Evolutionary conservation across 2,329 filamentous ascomycete genomes (phyloP).

Genomic region (Alternaria dauci): DNA sequence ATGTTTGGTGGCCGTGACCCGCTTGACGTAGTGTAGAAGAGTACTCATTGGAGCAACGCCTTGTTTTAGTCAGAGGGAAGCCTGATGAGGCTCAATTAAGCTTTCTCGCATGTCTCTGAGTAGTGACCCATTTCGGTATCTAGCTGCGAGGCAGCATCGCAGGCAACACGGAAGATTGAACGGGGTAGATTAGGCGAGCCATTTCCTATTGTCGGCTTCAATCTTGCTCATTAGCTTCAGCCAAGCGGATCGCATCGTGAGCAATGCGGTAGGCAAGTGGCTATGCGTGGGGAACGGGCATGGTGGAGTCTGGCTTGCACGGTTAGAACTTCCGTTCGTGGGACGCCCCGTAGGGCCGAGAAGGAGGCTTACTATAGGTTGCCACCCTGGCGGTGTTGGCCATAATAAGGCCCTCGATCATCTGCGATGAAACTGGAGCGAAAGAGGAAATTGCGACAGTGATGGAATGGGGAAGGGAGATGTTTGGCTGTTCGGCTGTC

Average conservation of each 20-base stretch:
- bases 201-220: constrained; percentile 4
- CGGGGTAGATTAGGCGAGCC: constrained; percentile 19
- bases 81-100: constrained; percentile 28
- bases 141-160: constrained; percentile 19
- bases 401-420: constrained; percentile 9
- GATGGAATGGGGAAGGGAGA: not conserved
- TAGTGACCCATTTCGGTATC: constrained; percentile 17
- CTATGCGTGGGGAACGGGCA: constrained; percentile 13
- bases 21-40: constrained; percentile 2
- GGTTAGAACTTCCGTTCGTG: constrained; percentile 1
- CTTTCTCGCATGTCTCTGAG: constrained; percentile 16
- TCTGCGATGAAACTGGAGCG: not conserved
- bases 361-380: constrained; percentile 15
- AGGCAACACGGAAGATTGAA: constrained; percentile 2
- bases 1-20: constrained; percentile 20
- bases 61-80: constrained; percentile 16
- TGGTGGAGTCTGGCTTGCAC: constrained; percentile 2
- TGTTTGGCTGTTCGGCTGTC: constrained; percentile 1
- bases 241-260: constrained; percentile 7
- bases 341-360: constrained; percentile 18
- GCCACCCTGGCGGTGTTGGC: constrained; percentile 17
- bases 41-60: constrained; percentile 16
- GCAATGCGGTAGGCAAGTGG: constrained; percentile 14
- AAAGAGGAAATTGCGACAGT: constrained; percentile 4
- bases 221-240: not conserved